These are phyloP conservation scores for Epichloe sp. DNA, from an alignment of 2,329 filamentous ascomycete species.

Conservation along the genomic window DNA sequence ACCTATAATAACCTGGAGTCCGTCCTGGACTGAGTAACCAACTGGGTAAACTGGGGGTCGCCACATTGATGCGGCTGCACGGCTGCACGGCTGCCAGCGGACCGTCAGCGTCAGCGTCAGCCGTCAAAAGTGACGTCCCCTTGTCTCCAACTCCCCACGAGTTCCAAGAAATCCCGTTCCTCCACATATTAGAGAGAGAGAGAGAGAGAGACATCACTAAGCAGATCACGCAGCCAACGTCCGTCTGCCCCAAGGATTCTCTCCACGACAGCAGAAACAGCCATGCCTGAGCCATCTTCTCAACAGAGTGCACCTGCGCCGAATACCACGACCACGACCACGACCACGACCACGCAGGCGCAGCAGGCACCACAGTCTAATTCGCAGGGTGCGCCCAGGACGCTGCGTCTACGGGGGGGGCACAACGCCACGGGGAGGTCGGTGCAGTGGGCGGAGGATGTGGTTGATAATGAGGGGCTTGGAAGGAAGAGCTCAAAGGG, in stretches of 20 bases:
- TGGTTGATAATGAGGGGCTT: constrained; percentile 90
- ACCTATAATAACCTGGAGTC: too few species aligned
- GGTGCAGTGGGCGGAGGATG: constrained; percentile 86
- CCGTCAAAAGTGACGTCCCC: too few species aligned
- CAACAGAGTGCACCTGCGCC: not conserved
- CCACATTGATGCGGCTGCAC: too few species aligned
- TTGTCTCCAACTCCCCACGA: too few species aligned
- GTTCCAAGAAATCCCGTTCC: too few species aligned
- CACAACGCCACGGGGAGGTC: constrained; percentile 37
- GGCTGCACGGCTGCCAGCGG: too few species aligned
- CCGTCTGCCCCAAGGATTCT: too few species aligned
- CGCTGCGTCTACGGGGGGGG: constrained; percentile 40
- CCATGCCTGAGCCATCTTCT: constrained; percentile 1
- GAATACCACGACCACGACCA: constrained; percentile 9
- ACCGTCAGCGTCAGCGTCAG: too few species aligned
- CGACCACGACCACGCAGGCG: constrained; percentile 9
- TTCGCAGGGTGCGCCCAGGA: constrained; percentile 19
- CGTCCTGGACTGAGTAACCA: too few species aligned
- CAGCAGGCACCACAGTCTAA: constrained; percentile 11
- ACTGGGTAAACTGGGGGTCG: too few species aligned
- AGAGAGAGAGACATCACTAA: not conserved
- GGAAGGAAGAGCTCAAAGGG: constrained; percentile 92
- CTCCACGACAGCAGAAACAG: not conserved
- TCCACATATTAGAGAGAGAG: not conserved
- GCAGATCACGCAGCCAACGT: too few species aligned